phyloP scores from a whole-genome alignment of 2,329 filamentous ascomycete genomes.

The Lomentospora prolificans region DNA sequence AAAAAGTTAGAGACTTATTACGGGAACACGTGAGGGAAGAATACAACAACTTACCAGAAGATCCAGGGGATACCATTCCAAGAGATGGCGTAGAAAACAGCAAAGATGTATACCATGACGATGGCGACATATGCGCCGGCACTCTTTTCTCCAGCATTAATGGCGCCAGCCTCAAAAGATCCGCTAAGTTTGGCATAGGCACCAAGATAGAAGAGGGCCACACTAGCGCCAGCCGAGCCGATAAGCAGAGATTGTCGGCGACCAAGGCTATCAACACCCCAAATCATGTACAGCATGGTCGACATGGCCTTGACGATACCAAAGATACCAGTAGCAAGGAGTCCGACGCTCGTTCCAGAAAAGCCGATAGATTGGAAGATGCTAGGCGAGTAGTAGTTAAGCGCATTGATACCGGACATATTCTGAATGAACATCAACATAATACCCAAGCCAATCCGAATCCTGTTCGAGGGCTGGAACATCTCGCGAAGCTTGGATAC shows the following conservation, averaged over 20 bases:
- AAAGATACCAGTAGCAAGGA: conserved; percentile 62
- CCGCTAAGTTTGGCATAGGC: conserved; percentile 12
- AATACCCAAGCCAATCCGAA: no score
- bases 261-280: conserved; percentile 36
- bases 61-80: conserved; percentile 3
- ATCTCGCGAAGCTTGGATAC: neutral
- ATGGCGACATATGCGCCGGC: neutral
- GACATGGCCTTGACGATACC: conserved; percentile 61
- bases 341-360: conserved; percentile 19
- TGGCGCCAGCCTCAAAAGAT: neutral
- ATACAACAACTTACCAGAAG: no score
- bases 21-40: no score
- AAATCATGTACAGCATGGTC: conserved; percentile 29
- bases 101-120: neutral
- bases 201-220: conserved; percentile 24
- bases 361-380: conserved; percentile 47
- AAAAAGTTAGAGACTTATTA: no score
- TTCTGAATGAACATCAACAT: neutral
- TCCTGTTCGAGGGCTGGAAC: conserved; percentile 16
- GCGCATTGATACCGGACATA: neutral
- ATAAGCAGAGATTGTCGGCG: conserved; percentile 24
- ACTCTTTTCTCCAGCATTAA: no score
- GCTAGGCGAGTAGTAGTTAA: conserved; percentile 42
- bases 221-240: conserved; percentile 13
- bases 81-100: neutral